These are phyloP conservation scores for Seminavis robusta DNA, from an alignment of 108 stramenopile genomes.

Conservation along the genomic window DNA sequence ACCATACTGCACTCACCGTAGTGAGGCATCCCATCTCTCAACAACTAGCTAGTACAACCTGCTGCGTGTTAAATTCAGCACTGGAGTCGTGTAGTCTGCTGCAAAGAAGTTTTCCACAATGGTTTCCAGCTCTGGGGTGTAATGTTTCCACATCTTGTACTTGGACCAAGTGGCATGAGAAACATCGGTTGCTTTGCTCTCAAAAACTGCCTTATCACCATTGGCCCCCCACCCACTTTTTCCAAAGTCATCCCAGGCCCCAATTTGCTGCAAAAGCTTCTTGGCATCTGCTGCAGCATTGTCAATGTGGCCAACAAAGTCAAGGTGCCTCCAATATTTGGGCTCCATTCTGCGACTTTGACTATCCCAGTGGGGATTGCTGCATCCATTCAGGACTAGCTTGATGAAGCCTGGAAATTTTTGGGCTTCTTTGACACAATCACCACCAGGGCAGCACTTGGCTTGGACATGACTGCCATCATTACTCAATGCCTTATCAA, in stretches of 20 bases:
- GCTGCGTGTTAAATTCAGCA: constrained; percentile 38
- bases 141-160: constrained; percentile 18
- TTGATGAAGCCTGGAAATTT: too few species aligned
- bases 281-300: constrained; percentile 25
- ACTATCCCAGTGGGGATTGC: constrained; percentile 36
- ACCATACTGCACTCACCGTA: too few species aligned
- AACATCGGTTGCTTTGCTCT: not conserved
- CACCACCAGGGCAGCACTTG: constrained; percentile 21
- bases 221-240: constrained; percentile 31
- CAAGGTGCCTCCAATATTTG: constrained; percentile 39
- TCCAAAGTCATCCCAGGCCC: constrained; percentile 47
- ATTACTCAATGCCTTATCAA: constrained; percentile 36
- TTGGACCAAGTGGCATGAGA: constrained; percentile 20
- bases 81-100: constrained; percentile 23
- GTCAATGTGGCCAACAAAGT: constrained; percentile 45
- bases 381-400: constrained; percentile 15
- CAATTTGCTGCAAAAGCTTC: constrained; percentile 24
- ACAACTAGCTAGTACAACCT: too few species aligned
- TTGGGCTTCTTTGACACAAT: too few species aligned
- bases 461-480: constrained; percentile 6
- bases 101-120: constrained; percentile 22
- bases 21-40: too few species aligned
- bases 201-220: constrained; percentile 40
- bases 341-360: constrained; percentile 32
- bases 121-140: constrained; percentile 11